Evolutionary conservation across 1,139 yeast genomes (phyloP).

Genomic region (Lizanozyma gosingica): DNA sequence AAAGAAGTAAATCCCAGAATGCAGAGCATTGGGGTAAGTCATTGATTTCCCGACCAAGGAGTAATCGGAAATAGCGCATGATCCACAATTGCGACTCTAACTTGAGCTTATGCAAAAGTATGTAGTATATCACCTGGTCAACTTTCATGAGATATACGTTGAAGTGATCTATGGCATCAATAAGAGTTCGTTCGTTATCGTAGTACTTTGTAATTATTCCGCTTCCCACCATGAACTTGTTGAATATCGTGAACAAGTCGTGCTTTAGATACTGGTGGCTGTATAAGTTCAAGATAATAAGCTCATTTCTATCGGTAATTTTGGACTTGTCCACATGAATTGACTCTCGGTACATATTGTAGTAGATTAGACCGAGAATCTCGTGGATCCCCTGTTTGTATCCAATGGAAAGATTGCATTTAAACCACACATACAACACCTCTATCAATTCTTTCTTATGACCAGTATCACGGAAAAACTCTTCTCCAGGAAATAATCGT

Average conservation of each 20-base stretch:
- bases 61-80: constrained; percentile 51
- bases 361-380: constrained; percentile 49
- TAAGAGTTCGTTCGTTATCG: constrained; percentile 30
- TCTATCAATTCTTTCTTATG: constrained; percentile 37
- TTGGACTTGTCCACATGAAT: constrained; percentile 9
- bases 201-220: constrained; percentile 33
- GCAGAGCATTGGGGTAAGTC: constrained; percentile 31
- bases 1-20: constrained; percentile 48
- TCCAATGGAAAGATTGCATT: constrained; percentile 41
- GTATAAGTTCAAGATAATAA: constrained; percentile 23
- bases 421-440: constrained; percentile 46
- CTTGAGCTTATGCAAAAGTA: constrained; percentile 34
- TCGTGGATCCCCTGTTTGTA: constrained; percentile 72
- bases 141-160: constrained; percentile 38
- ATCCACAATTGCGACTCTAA: constrained; percentile 61
- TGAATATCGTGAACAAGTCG: constrained; percentile 40
- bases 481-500: constrained; percentile 53
- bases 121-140: constrained; percentile 38
- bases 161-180: constrained; percentile 40
- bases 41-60: constrained; percentile 47
- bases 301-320: constrained; percentile 16
- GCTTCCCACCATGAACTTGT: constrained; percentile 29
- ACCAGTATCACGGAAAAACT: constrained; percentile 30
- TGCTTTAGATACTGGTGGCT: constrained; percentile 31
- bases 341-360: constrained; percentile 38